Percentiles rank a stretch among this genome's conserved stretches.
Conservation (phyloP, 2,329 filamentous ascomycete species). For the Fusarium udum region DNA sequence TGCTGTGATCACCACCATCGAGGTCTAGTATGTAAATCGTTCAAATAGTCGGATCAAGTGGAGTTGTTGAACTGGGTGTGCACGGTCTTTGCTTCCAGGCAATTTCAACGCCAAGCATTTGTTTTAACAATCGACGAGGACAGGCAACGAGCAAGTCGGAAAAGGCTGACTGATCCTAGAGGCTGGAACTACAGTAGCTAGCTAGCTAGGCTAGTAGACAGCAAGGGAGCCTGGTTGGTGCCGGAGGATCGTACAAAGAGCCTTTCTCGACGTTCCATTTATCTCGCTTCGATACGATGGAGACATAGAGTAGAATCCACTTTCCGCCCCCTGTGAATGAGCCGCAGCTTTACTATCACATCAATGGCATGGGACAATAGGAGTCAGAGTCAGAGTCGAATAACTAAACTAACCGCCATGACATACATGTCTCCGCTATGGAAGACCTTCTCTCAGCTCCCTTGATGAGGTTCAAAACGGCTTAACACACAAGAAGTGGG, state of each 20-base stretch:
- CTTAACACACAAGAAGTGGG: neutral
- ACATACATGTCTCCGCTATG: conserved; percentile 18
- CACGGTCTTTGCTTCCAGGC: conserved; percentile 24
- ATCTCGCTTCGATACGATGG: conserved; percentile 14
- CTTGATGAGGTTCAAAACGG: neutral
- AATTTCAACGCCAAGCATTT: conserved; percentile 24
- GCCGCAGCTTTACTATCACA: conserved; percentile 23
- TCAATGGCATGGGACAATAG: neutral
- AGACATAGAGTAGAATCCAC: conserved; percentile 23
- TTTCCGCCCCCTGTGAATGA: conserved; percentile 27
- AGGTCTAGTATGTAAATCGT: conserved; percentile 35
- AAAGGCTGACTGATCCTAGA: neutral
- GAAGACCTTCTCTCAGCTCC: conserved; percentile 8
- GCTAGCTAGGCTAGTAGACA: neutral
- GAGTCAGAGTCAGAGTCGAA: conserved; percentile 14
- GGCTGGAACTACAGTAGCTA: neutral
- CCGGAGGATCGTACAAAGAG: conserved; percentile 28
- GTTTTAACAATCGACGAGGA: neutral
- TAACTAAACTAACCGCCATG: conserved; percentile 21
- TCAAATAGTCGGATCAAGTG: conserved; percentile 20
- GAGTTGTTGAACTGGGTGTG: conserved; percentile 11
- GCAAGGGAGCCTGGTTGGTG: conserved; percentile 15
- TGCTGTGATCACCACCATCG: conserved; percentile 23
- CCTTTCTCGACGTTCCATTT: conserved; percentile 19
- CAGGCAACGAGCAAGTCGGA: neutral